Evolutionary conservation across 768 basidiomycete species (phyloP), one percentile per base, ranked within the genome.

Genomic region (Tylopilus felleus): DNA sequence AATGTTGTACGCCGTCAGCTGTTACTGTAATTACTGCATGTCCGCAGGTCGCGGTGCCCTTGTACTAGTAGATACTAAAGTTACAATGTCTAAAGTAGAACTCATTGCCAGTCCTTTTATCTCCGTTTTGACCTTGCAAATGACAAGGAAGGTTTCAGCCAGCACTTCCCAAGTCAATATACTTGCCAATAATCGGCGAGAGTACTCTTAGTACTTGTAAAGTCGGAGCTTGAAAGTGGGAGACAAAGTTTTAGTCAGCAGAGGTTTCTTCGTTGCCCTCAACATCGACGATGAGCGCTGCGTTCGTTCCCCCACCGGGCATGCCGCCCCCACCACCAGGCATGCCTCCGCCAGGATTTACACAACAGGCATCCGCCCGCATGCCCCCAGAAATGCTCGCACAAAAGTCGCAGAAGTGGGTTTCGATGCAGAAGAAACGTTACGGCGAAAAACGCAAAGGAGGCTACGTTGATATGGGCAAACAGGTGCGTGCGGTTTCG

Each of bases 381-480:
- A 75, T 88, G 63, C 75, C 81, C 38, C 77, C 78, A 16, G 85
- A 85, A 77, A 83, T 88, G 57, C 80, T 98, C 62, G 84, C 86
- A 33, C 86, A 90, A 73, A 99, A 98, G 77, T 86, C 91, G 35
- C 86, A 93, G 75, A 98, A 98, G 78, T 98, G 93, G 93, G 76
- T 90, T 51, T 88, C 91, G 64, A 89, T 93, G 86, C 93, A 96
- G 75, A 86, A 79, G 74, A 93, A 88, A 73, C 81, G 93, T 55
- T 97, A 93, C 60, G 93, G 93, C 51, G 91, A 89, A 75, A 94
- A 90, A 77, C 77, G 91, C 58, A 91, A 85, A 71, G 90, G 90
- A 29, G 92, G 89, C 29, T 93, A 83, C 65, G 85, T 93, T 57
- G 93, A 94, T 67, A 89, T 92, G 83, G 92, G 93, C 56, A 93